Percentiles rank a stretch among this genome's conserved stretches.
Evolutionary conservation across 192 early-diverging fungal species (phyloP).

Genomic region (Dissophora globulifera): DNA sequence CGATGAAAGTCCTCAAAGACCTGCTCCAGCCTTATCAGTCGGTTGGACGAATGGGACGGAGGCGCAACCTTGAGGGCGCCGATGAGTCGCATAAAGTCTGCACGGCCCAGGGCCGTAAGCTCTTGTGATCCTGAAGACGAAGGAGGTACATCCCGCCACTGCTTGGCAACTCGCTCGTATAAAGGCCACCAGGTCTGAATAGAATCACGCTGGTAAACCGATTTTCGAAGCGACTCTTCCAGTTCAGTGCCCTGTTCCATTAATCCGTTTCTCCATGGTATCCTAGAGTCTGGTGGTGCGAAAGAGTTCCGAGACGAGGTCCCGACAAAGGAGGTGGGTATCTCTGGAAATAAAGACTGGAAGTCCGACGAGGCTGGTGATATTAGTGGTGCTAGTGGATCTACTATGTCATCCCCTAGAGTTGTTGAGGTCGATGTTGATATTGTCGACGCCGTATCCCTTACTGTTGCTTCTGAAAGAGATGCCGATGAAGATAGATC

Average conservation of each 20-base stretch:
- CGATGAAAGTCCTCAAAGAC: slow-evolving; percentile 40
- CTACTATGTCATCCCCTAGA: no score
- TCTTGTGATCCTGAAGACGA: background rate
- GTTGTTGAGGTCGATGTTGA: background rate
- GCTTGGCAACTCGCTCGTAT: slow-evolving; percentile 20
- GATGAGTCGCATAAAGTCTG: slow-evolving; percentile 32
- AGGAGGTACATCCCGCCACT: slow-evolving; percentile 6
- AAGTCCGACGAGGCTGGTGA: slow-evolving; percentile 16
- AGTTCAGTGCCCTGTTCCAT: slow-evolving; percentile 24
- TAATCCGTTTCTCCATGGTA: slow-evolving; percentile 18
- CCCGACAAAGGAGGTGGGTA: slow-evolving; percentile 8
- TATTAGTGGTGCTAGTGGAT: no score
- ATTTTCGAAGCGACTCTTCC: slow-evolving; percentile 31
- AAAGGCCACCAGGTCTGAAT: slow-evolving; percentile 40
- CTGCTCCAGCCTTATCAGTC: slow-evolving; percentile 12
- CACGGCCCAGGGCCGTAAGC: slow-evolving; percentile 7
- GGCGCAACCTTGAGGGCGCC: slow-evolving; percentile 19
- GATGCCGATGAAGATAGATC: slow-evolving; percentile 4
- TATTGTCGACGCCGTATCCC: background rate
- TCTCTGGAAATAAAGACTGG: slow-evolving; percentile 28
- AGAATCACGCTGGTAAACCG: slow-evolving; percentile 25
- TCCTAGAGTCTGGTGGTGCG: background rate
- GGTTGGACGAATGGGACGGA: background rate
- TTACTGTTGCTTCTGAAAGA: no score
- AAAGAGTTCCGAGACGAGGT: slow-evolving; percentile 5